Percentiles rank a stretch among this genome's conserved stretches.
Evolutionary conservation across 1,139 yeast species (phyloP).

Genomic region (Maudiozyma humilis): DNA sequence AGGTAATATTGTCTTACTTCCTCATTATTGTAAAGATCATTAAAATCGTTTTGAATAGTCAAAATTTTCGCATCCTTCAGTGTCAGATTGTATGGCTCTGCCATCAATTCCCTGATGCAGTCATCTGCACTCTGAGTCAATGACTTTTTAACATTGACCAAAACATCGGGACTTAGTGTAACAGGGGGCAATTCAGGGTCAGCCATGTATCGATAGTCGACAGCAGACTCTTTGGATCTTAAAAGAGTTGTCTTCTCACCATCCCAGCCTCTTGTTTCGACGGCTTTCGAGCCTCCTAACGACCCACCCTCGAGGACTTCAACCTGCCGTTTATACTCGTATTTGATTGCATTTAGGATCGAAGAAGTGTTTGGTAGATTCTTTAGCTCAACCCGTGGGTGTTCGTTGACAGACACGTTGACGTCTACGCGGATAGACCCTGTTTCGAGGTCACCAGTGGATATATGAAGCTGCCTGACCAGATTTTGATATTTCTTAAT

Average conservation of each 20-base stretch:
- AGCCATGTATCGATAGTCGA: conserved; percentile 90
- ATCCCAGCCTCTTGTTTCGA: conserved; percentile 91
- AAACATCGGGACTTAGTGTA: conserved; percentile 37
- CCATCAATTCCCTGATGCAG: conserved; percentile 42
- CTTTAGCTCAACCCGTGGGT: conserved; percentile 76
- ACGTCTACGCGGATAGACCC: conserved; percentile 96
- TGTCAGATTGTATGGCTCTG: conserved; percentile 48
- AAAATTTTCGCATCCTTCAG: conserved; percentile 46
- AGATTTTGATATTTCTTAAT: conserved; percentile 72
- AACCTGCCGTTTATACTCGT: conserved; percentile 68
- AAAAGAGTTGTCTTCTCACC: conserved; percentile 58
- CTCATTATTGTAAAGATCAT: conserved; percentile 20
- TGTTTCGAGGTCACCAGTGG: conserved; percentile 85
- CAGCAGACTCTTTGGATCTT: conserved; percentile 70
- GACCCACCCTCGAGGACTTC: conserved; percentile 33
- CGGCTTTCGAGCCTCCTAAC: conserved; percentile 34
- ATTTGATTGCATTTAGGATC: conserved; percentile 65
- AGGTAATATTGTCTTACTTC: conserved; percentile 51
- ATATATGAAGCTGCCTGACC: conserved; percentile 59
- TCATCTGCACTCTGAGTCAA: conserved; percentile 64
- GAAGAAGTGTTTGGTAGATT: conserved; percentile 81
- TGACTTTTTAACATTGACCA: conserved; percentile 32
- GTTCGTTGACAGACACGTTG: conserved; percentile 67
- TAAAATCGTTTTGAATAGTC: conserved; percentile 21
- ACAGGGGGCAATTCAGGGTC: conserved; percentile 79